Evolutionary conservation across 2,329 filamentous ascomycete genomes (phyloP).

Genomic region (Malbranchea zuffiana): DNA sequence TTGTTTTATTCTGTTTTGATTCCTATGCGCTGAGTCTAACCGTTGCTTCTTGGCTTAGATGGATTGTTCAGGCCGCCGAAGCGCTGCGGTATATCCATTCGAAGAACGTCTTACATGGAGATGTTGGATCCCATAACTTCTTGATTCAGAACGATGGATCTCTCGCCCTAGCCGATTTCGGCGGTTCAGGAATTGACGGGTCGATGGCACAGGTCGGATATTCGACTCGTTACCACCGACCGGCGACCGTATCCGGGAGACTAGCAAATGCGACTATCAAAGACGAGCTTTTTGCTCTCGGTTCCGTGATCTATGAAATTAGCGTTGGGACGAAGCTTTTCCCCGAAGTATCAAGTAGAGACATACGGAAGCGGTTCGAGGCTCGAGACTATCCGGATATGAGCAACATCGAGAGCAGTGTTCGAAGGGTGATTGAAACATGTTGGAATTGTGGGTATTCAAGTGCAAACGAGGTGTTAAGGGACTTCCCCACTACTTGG

Average conservation of each 20-base stretch:
- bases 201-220: neutral
- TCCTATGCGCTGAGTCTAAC: neutral
- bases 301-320: conserved; percentile 6
- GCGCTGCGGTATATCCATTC: conserved; percentile 5
- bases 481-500: too few relatives aligned
- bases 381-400: conserved; percentile 1
- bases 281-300: conserved; percentile 6
- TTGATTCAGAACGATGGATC: conserved; percentile 6
- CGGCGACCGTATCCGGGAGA: neutral
- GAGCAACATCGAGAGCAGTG: neutral
- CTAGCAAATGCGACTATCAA: neutral
- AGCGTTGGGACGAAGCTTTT: conserved; percentile 4
- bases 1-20: neutral
- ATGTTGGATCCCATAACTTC: conserved; percentile 6
- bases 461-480: conserved; percentile 1
- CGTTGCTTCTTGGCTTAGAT: too few relatives aligned
- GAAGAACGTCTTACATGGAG: conserved; percentile 4
- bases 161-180: conserved; percentile 6
- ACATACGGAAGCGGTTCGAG: neutral
- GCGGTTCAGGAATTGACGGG: conserved; percentile 9
- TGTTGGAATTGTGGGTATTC: conserved; percentile 5
- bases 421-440: conserved; percentile 1
- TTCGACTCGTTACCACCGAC: conserved; percentile 5
- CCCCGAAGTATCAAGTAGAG: neutral
- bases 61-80: conserved; percentile 7